These are phyloP conservation scores for Rubia peregrina DNA, from an alignment of 305 asterid species.

Conservation along the genomic window DNA sequence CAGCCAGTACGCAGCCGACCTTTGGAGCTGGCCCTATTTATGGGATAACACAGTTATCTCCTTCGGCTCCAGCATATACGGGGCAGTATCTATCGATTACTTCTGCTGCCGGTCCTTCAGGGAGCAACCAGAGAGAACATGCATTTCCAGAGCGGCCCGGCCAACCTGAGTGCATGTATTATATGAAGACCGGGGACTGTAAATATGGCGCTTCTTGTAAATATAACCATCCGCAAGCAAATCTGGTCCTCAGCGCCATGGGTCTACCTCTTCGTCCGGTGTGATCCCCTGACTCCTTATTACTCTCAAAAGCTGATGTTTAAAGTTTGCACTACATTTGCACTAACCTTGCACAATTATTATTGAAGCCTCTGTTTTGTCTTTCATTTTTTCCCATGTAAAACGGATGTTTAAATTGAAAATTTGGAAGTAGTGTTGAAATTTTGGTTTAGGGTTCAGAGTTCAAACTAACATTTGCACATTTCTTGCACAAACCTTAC, in stretches of 20 bases:
- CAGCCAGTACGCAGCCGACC: slow-evolving; percentile 50
- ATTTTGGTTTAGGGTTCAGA: slow-evolving; percentile 44
- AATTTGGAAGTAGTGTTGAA: background rate
- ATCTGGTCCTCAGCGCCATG: slow-evolving; percentile 56
- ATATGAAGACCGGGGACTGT: slow-evolving; percentile 78
- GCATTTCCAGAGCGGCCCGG: slow-evolving; percentile 80
- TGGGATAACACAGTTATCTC: slow-evolving; percentile 61
- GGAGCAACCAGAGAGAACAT: slow-evolving; percentile 51
- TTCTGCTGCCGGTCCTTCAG: slow-evolving; percentile 59
- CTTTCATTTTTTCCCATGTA: background rate
- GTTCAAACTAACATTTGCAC: background rate
- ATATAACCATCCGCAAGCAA: slow-evolving; percentile 77
- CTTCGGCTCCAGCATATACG: slow-evolving; percentile 72
- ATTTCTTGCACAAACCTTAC: background rate
- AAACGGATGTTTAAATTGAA: background rate
- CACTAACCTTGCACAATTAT: background rate
- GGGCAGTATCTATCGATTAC: slow-evolving; percentile 52
- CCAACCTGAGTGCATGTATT: slow-evolving; percentile 81
- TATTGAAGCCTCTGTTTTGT: background rate
- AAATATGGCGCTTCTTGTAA: slow-evolving; percentile 79
- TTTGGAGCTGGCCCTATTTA: slow-evolving; percentile 54
- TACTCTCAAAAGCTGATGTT: background rate
- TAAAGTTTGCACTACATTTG: background rate
- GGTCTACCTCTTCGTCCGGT: slow-evolving; percentile 93
- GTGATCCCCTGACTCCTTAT: slow-evolving; percentile 8